Conservation (phyloP, 2,329 filamentous ascomycete species). For the Domatiomyces catenatus region DNA sequence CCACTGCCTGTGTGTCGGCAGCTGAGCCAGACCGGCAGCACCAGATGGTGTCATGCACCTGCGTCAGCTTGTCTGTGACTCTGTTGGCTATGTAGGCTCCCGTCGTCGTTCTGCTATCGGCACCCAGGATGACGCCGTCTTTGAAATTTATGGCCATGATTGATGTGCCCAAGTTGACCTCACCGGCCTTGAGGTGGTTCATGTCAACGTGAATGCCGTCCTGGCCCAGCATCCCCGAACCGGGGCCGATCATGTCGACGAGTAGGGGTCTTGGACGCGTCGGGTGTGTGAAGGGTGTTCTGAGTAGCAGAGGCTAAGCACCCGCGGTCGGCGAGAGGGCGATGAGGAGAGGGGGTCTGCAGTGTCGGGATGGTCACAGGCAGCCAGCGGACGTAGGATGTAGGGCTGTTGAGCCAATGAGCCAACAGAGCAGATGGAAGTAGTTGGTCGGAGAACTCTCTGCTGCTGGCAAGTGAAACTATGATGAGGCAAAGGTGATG, state of each 20-base stretch:
- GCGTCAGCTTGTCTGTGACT: constrained; percentile 97
- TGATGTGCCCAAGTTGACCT: constrained; percentile 96
- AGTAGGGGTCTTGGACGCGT: not conserved
- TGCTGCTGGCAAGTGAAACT: too few species aligned
- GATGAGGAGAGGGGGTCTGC: not conserved
- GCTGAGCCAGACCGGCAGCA: constrained; percentile 96
- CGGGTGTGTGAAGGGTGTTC: constrained; percentile 2
- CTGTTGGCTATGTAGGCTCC: constrained; percentile 97
- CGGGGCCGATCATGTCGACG: constrained; percentile 27
- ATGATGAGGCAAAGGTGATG: too few species aligned
- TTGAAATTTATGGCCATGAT: constrained; percentile 99
- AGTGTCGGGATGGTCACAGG: not conserved
- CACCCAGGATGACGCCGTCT: constrained; percentile 89
- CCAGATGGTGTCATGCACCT: constrained; percentile 98
- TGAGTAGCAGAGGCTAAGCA: not conserved
- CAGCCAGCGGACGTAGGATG: not conserved
- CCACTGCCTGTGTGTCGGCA: constrained; percentile 92
- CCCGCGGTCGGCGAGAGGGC: not conserved
- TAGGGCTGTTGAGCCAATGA: not conserved
- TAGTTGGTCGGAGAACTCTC: too few species aligned
- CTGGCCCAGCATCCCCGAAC: constrained; percentile 32
- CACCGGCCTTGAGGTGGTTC: constrained; percentile 95
- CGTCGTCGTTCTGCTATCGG: constrained; percentile 93
- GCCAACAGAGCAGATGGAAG: too few species aligned
- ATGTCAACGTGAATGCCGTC: constrained; percentile 99